Base-by-base conservation (phyloP, 352 stramenopile species). In the Globisporangium viniferum region DNA sequence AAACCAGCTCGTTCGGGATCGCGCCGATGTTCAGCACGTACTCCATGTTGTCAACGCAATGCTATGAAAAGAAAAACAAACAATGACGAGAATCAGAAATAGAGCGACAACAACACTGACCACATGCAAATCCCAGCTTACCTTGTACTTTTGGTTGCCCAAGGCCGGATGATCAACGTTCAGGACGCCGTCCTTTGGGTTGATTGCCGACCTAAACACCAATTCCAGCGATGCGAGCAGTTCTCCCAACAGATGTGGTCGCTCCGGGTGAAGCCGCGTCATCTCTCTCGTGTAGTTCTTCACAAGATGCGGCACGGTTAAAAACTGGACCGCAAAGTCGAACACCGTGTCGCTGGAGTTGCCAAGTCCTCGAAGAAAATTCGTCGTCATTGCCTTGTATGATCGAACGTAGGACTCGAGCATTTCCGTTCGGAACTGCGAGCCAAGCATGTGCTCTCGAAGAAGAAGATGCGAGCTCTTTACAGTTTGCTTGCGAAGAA, bases 141-240 rank as follows among this genome's bases (percentile, higher is more conserved):
- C 85, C 85, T 94, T 96, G 74, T 96, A 96, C 71, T 96, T 96
- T 49, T 94, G 88, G 68, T 81, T 92, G 58, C 79, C 89, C 14
- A 96, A 65, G 4, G 85, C 86, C 49, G 85, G 70, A 61, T 94
- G 86, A n/a, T 95, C 86, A 31, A 89, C 80, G 48, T 92, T 92
- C 14, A 95, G 53, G 20, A 70, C 44, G 0, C 63, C 64, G 48
- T 67, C 66, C 29, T 86, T 79, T 44, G 74, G 68, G 33, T 82
- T 74, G 22, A 89, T 67, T 24, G 86, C 81, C 27, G 83, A 80
- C 9, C 77, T 62, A 54, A 96, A 84, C 22, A 95, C 81, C 1
- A 78, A 78, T 33, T 92, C 78, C 9, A 94, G 55, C 22, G 87
- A 83, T 14, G 67, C 59, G 14, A 96, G 69, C 18, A 96, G 59